Base-by-base conservation (phyloP, 805 yeast species). In the Myxozyma neotropica region DNA sequence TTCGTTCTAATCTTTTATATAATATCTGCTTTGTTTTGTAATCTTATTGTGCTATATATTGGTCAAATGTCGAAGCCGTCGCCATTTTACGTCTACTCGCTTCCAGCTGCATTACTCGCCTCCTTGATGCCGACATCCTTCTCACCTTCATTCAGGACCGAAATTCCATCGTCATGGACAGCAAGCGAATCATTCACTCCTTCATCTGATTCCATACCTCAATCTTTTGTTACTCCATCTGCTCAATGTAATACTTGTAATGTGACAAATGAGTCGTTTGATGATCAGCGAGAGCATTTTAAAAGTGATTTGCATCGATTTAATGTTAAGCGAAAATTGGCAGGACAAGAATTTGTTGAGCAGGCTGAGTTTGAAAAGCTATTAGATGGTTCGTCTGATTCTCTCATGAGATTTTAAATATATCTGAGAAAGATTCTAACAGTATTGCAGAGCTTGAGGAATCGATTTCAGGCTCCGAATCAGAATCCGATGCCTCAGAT, bases 301-400 rank as follows among this genome's bases (percentile, higher is more conserved):
- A 83, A 81, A 66, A 76, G 84, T 0, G 89, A 85, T 66, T 75
- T 79, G 23, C 85, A 86, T 67, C 76, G 82, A 39, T 77, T 78
- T 68, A 89, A 89, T 69, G 63, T 82, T 54, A 85, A 85, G 69
- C 75, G 92, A 55, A 70, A 75, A 8, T 66, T 81, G 29, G 73
- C 73, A 39, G 80, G 80, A 0, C 73, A 82, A 48, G 70, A 75
- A 0, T 75, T 82, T 0, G 70, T 87, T 17, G 73, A 79, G 2
- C 88, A 81, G 63, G 80, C 73, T 2, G 84, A 85, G 68, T 88
- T 87, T 67, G 88, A 85, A 36, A 72, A 75, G 12, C 65, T 83
- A 40, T 70, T 82, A 48, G 84, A 80, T 39, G 77, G 78, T 39
- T 76, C 79, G 57, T 39, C 13, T 38, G 17, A 24, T 36, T 26